These are phyloP conservation scores for Pseudogymnoascus sp. DNA, from an alignment of 2,329 filamentous ascomycete species.

Conservation along the genomic window DNA sequence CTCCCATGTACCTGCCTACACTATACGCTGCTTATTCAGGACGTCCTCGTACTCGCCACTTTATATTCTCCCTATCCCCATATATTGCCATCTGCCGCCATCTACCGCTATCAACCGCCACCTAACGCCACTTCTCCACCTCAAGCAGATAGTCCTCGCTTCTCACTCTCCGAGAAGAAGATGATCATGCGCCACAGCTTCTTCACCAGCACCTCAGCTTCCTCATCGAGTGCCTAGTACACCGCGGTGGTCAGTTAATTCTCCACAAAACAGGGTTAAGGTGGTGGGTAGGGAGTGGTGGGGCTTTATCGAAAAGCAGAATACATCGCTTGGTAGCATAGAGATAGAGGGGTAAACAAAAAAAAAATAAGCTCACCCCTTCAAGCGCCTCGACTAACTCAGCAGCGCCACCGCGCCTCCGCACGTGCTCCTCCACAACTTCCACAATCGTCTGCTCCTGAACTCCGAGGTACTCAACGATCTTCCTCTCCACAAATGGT, in stretches of 20 bases:
- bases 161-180: slow-evolving; percentile 94
- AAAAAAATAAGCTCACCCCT: slow-evolving; percentile 51
- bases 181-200: slow-evolving; percentile 98
- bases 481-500: slow-evolving; percentile 96
- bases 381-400: slow-evolving; percentile 79
- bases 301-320: slow-evolving; percentile 29
- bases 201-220: slow-evolving; percentile 87
- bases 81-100: background rate
- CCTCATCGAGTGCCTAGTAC: slow-evolving; percentile 75
- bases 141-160: slow-evolving; percentile 65
- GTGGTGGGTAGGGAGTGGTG: background rate
- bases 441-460: slow-evolving; percentile 95
- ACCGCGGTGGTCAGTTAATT: slow-evolving; percentile 26
- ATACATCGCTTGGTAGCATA: slow-evolving; percentile 4
- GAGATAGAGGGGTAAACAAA: background rate
- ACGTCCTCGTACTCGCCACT: background rate
- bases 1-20: background rate
- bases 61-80: background rate
- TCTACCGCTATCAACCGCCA: background rate
- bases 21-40: background rate
- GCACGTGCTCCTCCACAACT: slow-evolving; percentile 80
- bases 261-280: slow-evolving; percentile 6
- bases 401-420: slow-evolving; percentile 64
- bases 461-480: slow-evolving; percentile 91
- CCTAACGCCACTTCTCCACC: background rate